A percentile compares a stretch with the other conserved stretches of the same genome.
Evolutionary conservation across 129 eudicot genomes (phyloP).

Genomic region (Helianthus tuberosus): DNA sequence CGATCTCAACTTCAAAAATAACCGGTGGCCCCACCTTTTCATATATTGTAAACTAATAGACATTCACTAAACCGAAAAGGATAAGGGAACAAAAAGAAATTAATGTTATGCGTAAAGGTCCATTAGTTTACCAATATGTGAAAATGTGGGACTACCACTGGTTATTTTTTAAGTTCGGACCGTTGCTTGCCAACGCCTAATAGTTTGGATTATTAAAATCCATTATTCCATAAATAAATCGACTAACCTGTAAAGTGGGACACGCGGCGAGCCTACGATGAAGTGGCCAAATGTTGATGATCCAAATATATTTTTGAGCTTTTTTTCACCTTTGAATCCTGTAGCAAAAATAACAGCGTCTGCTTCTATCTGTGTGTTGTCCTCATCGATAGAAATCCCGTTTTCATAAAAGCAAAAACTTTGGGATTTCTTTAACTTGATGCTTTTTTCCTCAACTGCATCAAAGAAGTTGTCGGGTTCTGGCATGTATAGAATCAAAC

Average conservation of each 20-base stretch:
- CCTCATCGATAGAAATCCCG: conserved; percentile 47
- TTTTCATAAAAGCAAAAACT: conserved; percentile 44
- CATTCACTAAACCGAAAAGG: too few relatives aligned
- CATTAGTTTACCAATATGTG: too few relatives aligned
- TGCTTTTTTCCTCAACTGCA: conserved; percentile 53
- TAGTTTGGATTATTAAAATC: too few relatives aligned
- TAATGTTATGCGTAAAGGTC: too few relatives aligned
- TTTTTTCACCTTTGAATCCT: conserved; percentile 57
- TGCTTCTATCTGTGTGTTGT: conserved; percentile 30
- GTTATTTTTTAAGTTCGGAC: too few relatives aligned
- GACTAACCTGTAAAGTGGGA: conserved; percentile 27
- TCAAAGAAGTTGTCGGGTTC: conserved; percentile 40
- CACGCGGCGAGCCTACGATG: conserved; percentile 41
- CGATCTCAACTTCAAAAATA: too few relatives aligned
- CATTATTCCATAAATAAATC: too few relatives aligned
- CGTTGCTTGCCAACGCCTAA: too few relatives aligned
- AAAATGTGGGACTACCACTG: too few relatives aligned
- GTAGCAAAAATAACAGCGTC: conserved; percentile 65
- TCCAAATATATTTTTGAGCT: conserved; percentile 52
- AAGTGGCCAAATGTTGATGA: conserved; percentile 39
- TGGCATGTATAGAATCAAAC: conserved; percentile 25
- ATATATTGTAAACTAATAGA: too few relatives aligned
- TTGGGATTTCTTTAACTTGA: conserved; percentile 44
- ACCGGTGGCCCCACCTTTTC: too few relatives aligned
- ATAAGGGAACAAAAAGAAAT: too few relatives aligned